A percentile compares a stretch with the other conserved stretches of the same genome.
Evolutionary conservation across 2,329 filamentous ascomycete species (phyloP).

Genomic region (Magnaporthiopsis incrustans): DNA sequence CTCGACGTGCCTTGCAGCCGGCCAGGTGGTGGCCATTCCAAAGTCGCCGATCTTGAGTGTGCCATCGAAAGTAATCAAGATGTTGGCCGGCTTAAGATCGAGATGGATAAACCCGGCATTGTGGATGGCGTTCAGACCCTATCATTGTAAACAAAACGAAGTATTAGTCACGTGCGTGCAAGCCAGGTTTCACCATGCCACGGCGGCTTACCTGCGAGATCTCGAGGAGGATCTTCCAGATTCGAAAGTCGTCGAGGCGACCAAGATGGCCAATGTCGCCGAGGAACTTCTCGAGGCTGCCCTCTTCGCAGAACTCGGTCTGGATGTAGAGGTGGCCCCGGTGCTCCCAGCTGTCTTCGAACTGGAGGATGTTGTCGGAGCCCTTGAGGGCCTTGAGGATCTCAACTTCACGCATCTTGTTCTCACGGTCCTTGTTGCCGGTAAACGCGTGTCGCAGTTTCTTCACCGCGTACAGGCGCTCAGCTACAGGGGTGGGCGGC

Average conservation of each 20-base stretch:
- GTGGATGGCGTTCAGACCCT: constrained; percentile 84
- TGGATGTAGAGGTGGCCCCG: constrained; percentile 87
- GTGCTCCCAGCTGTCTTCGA: constrained; percentile 82
- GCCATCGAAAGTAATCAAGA: constrained; percentile 75
- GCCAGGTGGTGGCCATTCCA: constrained; percentile 72
- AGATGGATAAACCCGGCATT: constrained; percentile 78
- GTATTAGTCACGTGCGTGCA: background rate
- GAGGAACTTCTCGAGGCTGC: constrained; percentile 80
- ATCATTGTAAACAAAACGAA: constrained; percentile 7
- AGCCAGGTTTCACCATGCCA: background rate
- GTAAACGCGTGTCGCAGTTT: constrained; percentile 76
- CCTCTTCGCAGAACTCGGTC: constrained; percentile 94
- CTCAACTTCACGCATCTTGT: constrained; percentile 76
- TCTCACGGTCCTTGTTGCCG: constrained; percentile 71
- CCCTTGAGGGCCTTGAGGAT: constrained; percentile 69
- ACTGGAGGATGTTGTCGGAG: constrained; percentile 77
- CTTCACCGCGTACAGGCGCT: constrained; percentile 81
- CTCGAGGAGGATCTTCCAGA: constrained; percentile 96
- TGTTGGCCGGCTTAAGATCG: constrained; percentile 78
- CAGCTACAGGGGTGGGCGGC: constrained; percentile 45
- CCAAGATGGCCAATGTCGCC: constrained; percentile 75
- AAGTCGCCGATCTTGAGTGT: constrained; percentile 82
- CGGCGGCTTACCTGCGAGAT: constrained; percentile 60
- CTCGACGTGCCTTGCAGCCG: constrained; percentile 68
- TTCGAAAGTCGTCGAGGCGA: constrained; percentile 89